phyloP scores from a whole-genome alignment of 202 grass and related monocot genomes.

The Zizania palustris region DNA sequence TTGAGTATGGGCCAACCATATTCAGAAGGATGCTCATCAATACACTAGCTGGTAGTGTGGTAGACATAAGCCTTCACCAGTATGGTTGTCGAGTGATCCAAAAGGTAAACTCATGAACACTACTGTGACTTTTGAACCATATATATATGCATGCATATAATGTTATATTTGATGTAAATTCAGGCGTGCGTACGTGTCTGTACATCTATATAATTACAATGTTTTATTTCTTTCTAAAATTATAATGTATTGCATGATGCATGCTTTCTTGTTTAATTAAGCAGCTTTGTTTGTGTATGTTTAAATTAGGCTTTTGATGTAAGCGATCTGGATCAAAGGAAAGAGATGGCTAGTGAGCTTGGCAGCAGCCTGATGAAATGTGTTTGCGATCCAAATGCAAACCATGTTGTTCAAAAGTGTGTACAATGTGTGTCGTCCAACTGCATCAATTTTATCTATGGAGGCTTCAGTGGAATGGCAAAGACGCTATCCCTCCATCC shows the following conservation, averaged over 20 bases:
- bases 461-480: conserved; percentile 41
- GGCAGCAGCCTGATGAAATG: conserved; percentile 44
- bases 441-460: conserved; percentile 46
- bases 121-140: no score
- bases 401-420: conserved; percentile 54
- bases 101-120: conserved; percentile 50
- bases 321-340: conserved; percentile 44
- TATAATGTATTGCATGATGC: no score
- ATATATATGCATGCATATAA: no score
- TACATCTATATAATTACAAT: no score
- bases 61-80: conserved; percentile 53
- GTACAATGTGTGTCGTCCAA: conserved; percentile 54
- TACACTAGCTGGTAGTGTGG: conserved; percentile 47
- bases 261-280: no score
- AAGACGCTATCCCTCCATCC: conserved; percentile 45
- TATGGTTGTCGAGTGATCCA: conserved; percentile 62
- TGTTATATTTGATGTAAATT: neutral
- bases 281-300: neutral
- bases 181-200: no score
- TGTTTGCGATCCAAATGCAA: conserved; percentile 55
- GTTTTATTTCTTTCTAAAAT: no score
- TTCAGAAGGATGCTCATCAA: conserved; percentile 53
- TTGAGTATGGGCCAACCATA: conserved; percentile 51
- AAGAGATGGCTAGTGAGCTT: conserved; percentile 56
- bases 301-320: conserved; percentile 53